Evolutionary conservation across 2,329 filamentous ascomycete genomes (phyloP).

Genomic region (Elsinoe fawcettii): DNA sequence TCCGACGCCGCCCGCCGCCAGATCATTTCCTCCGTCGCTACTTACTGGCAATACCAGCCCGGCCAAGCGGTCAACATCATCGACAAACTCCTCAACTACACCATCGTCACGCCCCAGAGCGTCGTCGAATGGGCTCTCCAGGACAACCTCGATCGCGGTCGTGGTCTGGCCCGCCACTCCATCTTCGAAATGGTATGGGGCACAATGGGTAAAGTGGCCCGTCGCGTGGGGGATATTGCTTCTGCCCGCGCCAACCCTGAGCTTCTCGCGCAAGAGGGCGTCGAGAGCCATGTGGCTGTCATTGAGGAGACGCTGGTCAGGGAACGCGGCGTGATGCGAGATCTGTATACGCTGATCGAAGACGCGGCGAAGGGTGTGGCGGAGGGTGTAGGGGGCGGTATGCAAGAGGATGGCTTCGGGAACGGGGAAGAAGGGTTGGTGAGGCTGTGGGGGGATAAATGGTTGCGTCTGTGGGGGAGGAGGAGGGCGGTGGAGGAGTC

Average conservation of each 20-base stretch:
- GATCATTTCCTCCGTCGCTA: conserved; percentile 82
- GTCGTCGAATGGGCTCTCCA: conserved; percentile 86
- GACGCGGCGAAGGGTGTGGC: conserved; percentile 69
- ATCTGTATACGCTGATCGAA: conserved; percentile 73
- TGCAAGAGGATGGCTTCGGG: conserved; percentile 60
- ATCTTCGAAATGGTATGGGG: conserved; percentile 85
- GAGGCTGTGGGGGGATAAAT: conserved; percentile 72
- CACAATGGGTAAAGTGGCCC: conserved; percentile 84
- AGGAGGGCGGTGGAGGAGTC: conserved; percentile 81
- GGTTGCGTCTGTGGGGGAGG: conserved; percentile 76
- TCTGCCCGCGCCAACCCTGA: conserved; percentile 49
- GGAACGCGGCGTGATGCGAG: conserved; percentile 67
- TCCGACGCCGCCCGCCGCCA: conserved; percentile 73
- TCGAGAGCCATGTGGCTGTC: conserved; percentile 48
- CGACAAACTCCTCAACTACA: conserved; percentile 96
- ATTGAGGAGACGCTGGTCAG: conserved; percentile 59
- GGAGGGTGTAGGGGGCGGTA: conserved; percentile 62
- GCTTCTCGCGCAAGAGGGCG: conserved; percentile 28
- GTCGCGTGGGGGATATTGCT: conserved; percentile 74
- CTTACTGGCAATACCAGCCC: conserved; percentile 88
- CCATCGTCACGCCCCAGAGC: conserved; percentile 75
- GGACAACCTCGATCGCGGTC: conserved; percentile 47
- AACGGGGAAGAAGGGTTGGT: conserved; percentile 57
- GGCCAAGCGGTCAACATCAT: conserved; percentile 87
- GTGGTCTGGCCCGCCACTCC: conserved; percentile 62